Evolutionary conservation across 345 rosid genomes (phyloP), one percentile per base, ranked within the genome.

Genomic region (Ceriops zippeliana): DNA sequence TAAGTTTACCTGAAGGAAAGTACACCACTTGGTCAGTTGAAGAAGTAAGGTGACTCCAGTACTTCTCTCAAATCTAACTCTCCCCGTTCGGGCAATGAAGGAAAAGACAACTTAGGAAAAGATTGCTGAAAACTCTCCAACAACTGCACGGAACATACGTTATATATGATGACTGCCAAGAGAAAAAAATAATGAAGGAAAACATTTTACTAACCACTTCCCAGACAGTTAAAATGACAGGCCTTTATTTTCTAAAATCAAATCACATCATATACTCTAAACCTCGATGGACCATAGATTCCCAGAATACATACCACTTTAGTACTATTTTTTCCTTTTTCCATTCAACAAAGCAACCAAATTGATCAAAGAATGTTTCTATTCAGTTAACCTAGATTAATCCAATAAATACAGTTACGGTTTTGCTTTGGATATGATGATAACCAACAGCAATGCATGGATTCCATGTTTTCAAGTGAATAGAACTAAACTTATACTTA

Each of bases 21-120:
- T 54, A 58, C 49, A 15, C 57, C 13, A 58, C 47, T 46, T 10
- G 65, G 69, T 84, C 76, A 96, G 83, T 92, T 92, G 90, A 96
- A 96, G 81, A 96, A 96, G 78, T 96, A 96, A n/a, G 99, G 86
- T 1, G 98, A 96, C 38, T 84, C 75, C 35, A 96, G 71, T 72
- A 96, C 99, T 8, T 86, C 88, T 38, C 77, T 80, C 31, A 92
- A 79, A 77, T 96, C 88, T 62, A 92, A 90, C 73, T 92, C 96
- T 69, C 99, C 97, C 59, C 96, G 82, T 69, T 87, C 91, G 1
- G 99, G 99, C 62, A 92, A 74, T 1, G 90, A 82, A 17, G 98
- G 98, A 69, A 96, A 96, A 2, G 76, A 65, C 61, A 87, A 73
- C 37, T 80, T 42, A 19, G 99, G 98, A 67, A 89, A 90, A 32